Conservation (phyloP, 140 eudicot genomes). For the Flaveria floridana region DNA sequence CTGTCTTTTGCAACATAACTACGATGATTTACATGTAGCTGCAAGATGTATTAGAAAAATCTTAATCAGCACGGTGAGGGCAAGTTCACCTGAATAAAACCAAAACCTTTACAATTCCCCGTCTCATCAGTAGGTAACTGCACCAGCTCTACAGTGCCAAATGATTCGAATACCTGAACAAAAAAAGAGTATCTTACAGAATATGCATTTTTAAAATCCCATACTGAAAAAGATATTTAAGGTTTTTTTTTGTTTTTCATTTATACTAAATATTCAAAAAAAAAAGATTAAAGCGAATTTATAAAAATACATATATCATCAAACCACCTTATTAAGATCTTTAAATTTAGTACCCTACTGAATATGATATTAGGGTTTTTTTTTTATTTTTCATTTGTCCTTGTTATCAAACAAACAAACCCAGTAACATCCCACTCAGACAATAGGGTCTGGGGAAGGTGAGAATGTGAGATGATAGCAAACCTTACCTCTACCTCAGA, state of each 20-base stretch:
- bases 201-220: background rate
- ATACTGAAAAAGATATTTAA: too few species aligned
- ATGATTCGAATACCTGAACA: slow-evolving; percentile 82
- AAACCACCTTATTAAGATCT: background rate
- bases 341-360: background rate
- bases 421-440: too few species aligned
- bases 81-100: slow-evolving; percentile 71
- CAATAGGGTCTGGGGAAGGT: too few species aligned
- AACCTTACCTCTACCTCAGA: too few species aligned
- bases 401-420: too few species aligned
- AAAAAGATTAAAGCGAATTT: background rate
- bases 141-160: slow-evolving; percentile 89
- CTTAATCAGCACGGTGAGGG: background rate
- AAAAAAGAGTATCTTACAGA: background rate
- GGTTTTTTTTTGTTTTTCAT: too few species aligned
- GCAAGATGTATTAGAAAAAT: slow-evolving; percentile 8
- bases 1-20: background rate
- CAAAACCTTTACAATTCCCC: slow-evolving; percentile 90
- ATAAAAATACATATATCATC: background rate
- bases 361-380: background rate
- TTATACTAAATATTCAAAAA: background rate
- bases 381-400: too few species aligned
- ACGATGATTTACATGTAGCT: background rate
- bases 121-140: slow-evolving; percentile 88
- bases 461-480: too few species aligned